These are phyloP conservation scores for Pyronema omphalodes DNA, from an alignment of 495 filamentous ascomycete species.

Conservation along the genomic window DNA sequence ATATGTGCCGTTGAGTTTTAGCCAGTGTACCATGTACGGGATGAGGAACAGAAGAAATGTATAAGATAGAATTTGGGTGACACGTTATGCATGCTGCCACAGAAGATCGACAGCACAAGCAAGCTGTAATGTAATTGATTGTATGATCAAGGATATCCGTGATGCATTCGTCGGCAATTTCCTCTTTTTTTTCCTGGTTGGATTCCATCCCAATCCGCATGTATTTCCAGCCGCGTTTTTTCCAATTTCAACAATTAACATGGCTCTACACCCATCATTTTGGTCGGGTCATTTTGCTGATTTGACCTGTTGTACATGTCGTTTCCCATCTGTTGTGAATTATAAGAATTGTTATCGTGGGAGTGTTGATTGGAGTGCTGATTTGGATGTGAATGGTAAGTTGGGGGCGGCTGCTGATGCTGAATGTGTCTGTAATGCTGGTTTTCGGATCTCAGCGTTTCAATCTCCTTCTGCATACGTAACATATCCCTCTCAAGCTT, in stretches of 20 bases:
- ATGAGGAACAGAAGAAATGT: neutral
- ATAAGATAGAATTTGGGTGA: neutral
- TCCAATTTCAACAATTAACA: conserved; percentile 7
- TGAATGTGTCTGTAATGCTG: conserved; percentile 14
- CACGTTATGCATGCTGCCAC: neutral
- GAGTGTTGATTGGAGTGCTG: conserved; percentile 16
- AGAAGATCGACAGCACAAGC: neutral
- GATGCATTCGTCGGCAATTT: neutral
- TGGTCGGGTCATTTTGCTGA: conserved; percentile 10
- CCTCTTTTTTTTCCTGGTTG: neutral
- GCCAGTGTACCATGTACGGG: too few relatives aligned
- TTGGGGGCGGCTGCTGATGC: conserved; percentile 15
- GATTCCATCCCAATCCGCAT: neutral
- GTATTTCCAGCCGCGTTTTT: neutral
- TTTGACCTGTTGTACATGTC: conserved; percentile 6
- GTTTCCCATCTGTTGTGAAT: conserved; percentile 6
- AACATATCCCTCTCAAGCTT: conserved; percentile 12
- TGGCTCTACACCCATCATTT: conserved; percentile 23
- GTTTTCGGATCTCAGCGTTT: conserved; percentile 14
- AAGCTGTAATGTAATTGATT: neutral
- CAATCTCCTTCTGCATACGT: conserved; percentile 19
- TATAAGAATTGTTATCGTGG: conserved; percentile 13
- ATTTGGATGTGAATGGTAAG: conserved; percentile 10
- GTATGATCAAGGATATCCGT: neutral
- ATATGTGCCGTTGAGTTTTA: too few relatives aligned